These are phyloP conservation scores for Aegle marmelos DNA, from an alignment of 345 rosid species.

Conservation along the genomic window DNA sequence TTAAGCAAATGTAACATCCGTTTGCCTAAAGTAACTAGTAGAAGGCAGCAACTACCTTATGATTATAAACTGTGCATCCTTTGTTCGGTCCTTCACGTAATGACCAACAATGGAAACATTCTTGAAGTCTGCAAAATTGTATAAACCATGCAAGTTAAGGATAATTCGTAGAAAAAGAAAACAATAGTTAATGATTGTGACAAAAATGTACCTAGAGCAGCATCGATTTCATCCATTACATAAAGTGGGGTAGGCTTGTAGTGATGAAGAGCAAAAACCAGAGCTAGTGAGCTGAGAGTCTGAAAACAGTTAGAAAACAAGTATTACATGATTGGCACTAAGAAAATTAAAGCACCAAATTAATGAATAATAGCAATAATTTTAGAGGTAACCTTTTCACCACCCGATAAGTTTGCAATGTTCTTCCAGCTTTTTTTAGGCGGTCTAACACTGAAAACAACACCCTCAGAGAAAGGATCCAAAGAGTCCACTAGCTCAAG, in stretches of 20 bases:
- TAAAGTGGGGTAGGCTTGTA: conserved; percentile 99
- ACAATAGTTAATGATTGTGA: not conserved
- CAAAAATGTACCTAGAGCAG: conserved; percentile 77
- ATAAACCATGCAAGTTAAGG: conserved; percentile 7
- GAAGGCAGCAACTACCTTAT: conserved; percentile 58
- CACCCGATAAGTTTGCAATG: conserved; percentile 93
- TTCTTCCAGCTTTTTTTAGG: conserved; percentile 99
- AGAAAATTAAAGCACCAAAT: not conserved
- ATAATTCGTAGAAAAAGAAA: not conserved
- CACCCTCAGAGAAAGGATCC: conserved; percentile 99
- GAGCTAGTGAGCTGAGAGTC: conserved; percentile 97
- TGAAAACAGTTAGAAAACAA: conserved; percentile 25
- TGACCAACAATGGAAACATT: conserved; percentile 98
- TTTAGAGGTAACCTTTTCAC: conserved; percentile 70
- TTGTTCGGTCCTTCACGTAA: conserved; percentile 94
- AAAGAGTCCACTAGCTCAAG: conserved; percentile 95
- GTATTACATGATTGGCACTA: not conserved
- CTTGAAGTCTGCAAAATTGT: conserved; percentile 72
- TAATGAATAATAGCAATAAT: not conserved
- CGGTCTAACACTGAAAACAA: conserved; percentile 96
- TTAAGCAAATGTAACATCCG: not conserved
- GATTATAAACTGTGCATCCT: conserved; percentile 92
- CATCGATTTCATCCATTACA: conserved; percentile 98
- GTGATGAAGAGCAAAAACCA: conserved; percentile 97
- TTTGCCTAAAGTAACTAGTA: not conserved